Base-by-base conservation (phyloP, 495 filamentous ascomycete genomes). In the Neurospora hispaniola region DNA sequence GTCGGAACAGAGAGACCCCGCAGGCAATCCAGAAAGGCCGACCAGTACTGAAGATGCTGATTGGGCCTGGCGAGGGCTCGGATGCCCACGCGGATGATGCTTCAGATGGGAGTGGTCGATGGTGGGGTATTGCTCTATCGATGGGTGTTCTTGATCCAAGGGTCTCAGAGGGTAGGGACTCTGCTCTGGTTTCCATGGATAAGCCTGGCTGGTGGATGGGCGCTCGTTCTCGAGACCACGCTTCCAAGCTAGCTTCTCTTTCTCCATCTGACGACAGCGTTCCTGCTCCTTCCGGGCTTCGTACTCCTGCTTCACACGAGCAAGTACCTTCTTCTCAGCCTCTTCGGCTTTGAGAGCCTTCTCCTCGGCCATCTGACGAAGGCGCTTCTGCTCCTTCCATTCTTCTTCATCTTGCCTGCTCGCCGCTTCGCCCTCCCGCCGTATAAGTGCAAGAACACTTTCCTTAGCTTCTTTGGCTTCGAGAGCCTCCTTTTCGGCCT, bases 21-120 rank as follows among this genome's bases (percentile, higher is more conserved):
- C n/a, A 46, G 44, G 44, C 8, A 46, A 7, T 9, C 44, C 44
- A n/a, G 44, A 46, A 48, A 48, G n/a, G 1, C 44, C 44, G 44
- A 23, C n/a, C 2, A 9, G 44, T 9, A 48, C 44, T 12, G n/a
- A 1, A 23, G n/a, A 48, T 2, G 10, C 4, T 23, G 44, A 23
- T 1, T 4, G n/a, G 0, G n/a, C 2, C n/a, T 20, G n/a, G 4
- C 0, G 3, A 23, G 46, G 10, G 4, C 0, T 4, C 4, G 46
- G 46, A 12, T 54, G 46, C n/a, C 46, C 5, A 11, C 23, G 46
- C 46, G 0, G 4, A 23, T 20, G 3, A 11, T 48, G 44, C 18
- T 48, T 20, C 18, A 12, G 1, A 4, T 23, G 9, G 5, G 9
- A 48, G 3, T 9, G 10, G n/a, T 1, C 7, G n/a, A 0, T 48